These are phyloP conservation scores for Talaromyces marneffei DNA, from an alignment of 2,329 filamentous ascomycete species.

Conservation along the genomic window DNA sequence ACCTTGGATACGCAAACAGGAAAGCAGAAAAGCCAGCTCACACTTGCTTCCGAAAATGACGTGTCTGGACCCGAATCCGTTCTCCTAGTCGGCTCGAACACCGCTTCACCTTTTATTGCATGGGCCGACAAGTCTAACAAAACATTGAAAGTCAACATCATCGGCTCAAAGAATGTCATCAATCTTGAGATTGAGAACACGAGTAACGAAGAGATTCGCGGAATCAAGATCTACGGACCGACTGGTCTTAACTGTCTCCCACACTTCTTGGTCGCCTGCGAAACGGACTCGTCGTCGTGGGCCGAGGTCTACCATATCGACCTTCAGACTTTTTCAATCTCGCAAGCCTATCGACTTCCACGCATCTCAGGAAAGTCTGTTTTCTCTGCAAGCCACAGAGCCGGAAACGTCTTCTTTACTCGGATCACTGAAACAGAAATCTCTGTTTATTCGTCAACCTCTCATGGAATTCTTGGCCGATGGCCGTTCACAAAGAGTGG, in stretches of 20 bases:
- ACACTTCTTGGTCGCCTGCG: slow-evolving; percentile 80
- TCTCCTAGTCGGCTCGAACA: slow-evolving; percentile 37
- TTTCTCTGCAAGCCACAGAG: slow-evolving; percentile 71
- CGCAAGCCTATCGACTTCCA: slow-evolving; percentile 76
- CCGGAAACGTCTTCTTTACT: slow-evolving; percentile 83
- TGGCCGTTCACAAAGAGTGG: slow-evolving; percentile 57
- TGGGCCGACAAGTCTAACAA: slow-evolving; percentile 43
- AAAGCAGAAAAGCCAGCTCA: slow-evolving; percentile 63
- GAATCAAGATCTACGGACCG: slow-evolving; percentile 65
- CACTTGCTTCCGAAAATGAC: slow-evolving; percentile 68
- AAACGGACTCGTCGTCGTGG: slow-evolving; percentile 65
- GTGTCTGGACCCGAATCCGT: slow-evolving; percentile 44
- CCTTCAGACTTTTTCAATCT: slow-evolving; percentile 60
- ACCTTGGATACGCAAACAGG: slow-evolving; percentile 69
- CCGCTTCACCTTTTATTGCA: slow-evolving; percentile 37
- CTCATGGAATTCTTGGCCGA: slow-evolving; percentile 66
- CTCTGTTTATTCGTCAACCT: slow-evolving; percentile 67
- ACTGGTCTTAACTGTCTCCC: slow-evolving; percentile 64
- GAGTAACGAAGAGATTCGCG: slow-evolving; percentile 45
- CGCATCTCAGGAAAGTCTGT: slow-evolving; percentile 63
- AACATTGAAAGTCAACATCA: slow-evolving; percentile 40
- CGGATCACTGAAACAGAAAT: slow-evolving; percentile 71
- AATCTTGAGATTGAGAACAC: slow-evolving; percentile 36
- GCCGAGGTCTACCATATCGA: slow-evolving; percentile 83
- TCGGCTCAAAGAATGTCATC: slow-evolving; percentile 39